Conservation (phyloP, 108 stramenopile species). For the Nitzschia sp. region DNA sequence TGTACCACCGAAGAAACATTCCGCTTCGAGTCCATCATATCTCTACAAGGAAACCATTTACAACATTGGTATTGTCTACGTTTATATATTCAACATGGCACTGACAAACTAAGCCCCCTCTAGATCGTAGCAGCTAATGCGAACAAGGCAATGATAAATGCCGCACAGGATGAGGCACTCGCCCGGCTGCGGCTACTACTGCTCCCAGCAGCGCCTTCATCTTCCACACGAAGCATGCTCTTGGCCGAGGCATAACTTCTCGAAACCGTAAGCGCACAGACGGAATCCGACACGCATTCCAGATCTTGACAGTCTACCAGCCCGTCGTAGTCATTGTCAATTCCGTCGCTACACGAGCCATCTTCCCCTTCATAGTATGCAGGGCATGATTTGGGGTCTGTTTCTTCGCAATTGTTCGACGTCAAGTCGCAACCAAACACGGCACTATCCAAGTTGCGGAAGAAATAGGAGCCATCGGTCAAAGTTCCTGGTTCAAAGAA, state of each 20-base stretch:
- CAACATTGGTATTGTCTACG: too few species aligned
- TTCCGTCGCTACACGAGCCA: constrained; percentile 4
- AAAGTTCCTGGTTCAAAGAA: constrained; percentile 7
- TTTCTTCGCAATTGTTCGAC: background rate
- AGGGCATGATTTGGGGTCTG: background rate
- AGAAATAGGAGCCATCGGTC: background rate
- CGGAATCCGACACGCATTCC: background rate
- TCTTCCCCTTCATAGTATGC: constrained; percentile 5
- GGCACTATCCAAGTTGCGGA: constrained; percentile 19
- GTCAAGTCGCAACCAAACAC: background rate
- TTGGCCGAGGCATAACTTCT: background rate
- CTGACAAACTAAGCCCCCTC: too few species aligned
- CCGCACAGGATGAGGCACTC: too few species aligned
- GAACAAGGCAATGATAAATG: too few species aligned
- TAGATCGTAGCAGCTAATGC: too few species aligned
- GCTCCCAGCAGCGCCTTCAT: background rate
- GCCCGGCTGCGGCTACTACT: too few species aligned
- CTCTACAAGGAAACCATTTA: too few species aligned
- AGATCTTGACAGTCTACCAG: background rate
- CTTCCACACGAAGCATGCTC: background rate
- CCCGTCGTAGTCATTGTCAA: constrained; percentile 3
- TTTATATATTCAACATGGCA: too few species aligned
- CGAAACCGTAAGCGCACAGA: background rate
- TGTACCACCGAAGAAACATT: too few species aligned
- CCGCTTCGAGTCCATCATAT: too few species aligned